Base-by-base conservation (phyloP, 768 basidiomycete species). In the Kwoniella pini region DNA sequence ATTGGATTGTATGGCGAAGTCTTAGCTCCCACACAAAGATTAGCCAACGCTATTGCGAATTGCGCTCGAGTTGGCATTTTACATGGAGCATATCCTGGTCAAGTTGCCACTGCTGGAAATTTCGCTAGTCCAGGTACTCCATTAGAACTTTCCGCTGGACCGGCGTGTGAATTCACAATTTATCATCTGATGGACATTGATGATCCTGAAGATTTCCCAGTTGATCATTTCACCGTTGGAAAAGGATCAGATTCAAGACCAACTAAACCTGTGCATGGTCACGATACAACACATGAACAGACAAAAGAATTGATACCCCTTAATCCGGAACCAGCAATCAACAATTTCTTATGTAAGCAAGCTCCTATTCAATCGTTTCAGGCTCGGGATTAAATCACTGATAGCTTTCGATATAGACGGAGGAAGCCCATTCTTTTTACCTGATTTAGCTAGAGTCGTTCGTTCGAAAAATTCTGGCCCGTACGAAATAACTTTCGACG, bases 401-500 rank as follows among this genome's bases (percentile, higher is more conserved):
- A n/a, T n/a, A n/a, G n/a, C n/a, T n/a, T n/a, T n/a, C n/a, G n/a
- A n/a, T n/a, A n/a, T 19, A 42, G 40, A 42, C n/a, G 40, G 40
- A 5, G 40, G 40, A 42, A 42, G n/a, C 7, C 54, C 54, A 22
- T 42, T 42, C 50, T 42, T 26, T 19, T 44, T 60, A 26, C 50
- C 49, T 12, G 49, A 60, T n/a, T 30, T 60, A 38, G 58, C 58
- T 21, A 24, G 39, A 22, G 52, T 60, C 36, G 42, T 60, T 13
- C 50, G 58, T 26, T 31, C 28, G 17, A 60, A 60, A 24, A 60
- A 60, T 43, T 27, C 27, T 6, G 58, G 58, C 0, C 58, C 58
- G 28, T 54, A 31, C 51, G 58, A 60, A 42, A 28, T 60, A 13
- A 60, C 58, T 6, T 54, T 52, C 27, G 58, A 60, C 27, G 51